These are phyloP conservation scores for Aspergillus pseudonomiae DNA, from an alignment of 2,329 filamentous ascomycete genomes.

Conservation along the genomic window DNA sequence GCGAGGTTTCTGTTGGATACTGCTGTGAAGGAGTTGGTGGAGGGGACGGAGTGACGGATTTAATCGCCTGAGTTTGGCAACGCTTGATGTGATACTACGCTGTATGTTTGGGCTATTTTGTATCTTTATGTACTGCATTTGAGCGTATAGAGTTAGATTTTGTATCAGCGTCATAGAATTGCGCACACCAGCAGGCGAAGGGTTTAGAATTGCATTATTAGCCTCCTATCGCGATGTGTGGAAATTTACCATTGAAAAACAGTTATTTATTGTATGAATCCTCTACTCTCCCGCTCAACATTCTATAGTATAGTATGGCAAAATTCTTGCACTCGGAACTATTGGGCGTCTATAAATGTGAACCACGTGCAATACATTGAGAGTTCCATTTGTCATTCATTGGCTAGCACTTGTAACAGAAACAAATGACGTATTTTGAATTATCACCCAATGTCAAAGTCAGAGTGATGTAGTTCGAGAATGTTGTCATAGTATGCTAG, in stretches of 20 bases:
- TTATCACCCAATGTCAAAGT: no score
- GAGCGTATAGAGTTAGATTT: background rate
- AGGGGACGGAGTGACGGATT: background rate
- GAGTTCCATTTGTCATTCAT: no score
- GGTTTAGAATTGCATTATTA: background rate
- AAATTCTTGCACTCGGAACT: no score
- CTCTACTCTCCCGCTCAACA: no score
- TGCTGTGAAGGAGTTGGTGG: conserved; percentile 21
- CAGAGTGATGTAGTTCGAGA: no score
- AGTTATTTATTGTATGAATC: background rate
- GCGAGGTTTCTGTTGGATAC: conserved; percentile 29
- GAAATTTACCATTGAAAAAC: background rate
- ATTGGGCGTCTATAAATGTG: no score
- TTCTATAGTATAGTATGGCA: no score
- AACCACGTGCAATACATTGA: no score
- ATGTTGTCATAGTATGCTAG: no score
- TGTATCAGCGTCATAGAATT: background rate
- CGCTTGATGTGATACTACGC: background rate
- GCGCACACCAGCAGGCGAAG: background rate
- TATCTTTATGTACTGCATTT: background rate
- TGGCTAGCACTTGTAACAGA: no score
- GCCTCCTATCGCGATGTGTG: background rate
- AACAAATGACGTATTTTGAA: no score
- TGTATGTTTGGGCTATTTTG: background rate
- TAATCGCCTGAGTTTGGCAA: background rate